Evolutionary conservation across 805 yeast genomes (phyloP), one percentile per base, ranked within the genome.

Genomic region (Candida fluviatilis): DNA sequence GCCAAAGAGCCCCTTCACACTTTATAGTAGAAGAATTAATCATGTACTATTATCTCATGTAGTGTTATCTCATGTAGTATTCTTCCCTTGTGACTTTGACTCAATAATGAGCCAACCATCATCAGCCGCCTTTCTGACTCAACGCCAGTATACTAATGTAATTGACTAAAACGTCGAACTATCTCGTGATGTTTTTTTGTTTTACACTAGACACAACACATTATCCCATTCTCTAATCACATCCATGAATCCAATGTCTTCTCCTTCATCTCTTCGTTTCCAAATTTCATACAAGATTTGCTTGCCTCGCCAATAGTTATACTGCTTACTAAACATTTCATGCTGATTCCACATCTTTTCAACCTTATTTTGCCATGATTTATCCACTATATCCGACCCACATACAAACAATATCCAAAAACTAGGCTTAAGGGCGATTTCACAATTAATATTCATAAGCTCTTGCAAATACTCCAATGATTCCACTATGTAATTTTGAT

Each of bases 221-320:
- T 66, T 52, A 21, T 71, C 79, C 82, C 82, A 77, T 40, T 71
- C 77, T 37, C 77, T 62, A 1, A 76, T 59, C 57, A 76, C 51
- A 46, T 76, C 80, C 62, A 77, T 63, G 71, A 79, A 76, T 21
- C 76, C 73, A 18, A 47, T 37, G 35, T 61, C 52, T 42, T 55
- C 61, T 11, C 65, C 64, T 17, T 51, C 50, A 4, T 58, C 61
- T 30, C 72, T 49, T 18, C 76, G 52, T 26, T 70, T 61, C 76
- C 78, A 74, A 11, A 74, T 64, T 48, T 76, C 82, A 42, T 62
- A 62, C 43, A 76, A 54, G 18, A 76, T 64, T 49, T 77, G 82
- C 46, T 75, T 75, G 1, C 74, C 71, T 26, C 80, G 57, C 82
- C 82, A 77, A 45, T 70, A 71, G 40, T 71, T 73, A 12, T 50